Conservation (phyloP, 768 basidiomycete species). For the Scleroderma citrinum region DNA sequence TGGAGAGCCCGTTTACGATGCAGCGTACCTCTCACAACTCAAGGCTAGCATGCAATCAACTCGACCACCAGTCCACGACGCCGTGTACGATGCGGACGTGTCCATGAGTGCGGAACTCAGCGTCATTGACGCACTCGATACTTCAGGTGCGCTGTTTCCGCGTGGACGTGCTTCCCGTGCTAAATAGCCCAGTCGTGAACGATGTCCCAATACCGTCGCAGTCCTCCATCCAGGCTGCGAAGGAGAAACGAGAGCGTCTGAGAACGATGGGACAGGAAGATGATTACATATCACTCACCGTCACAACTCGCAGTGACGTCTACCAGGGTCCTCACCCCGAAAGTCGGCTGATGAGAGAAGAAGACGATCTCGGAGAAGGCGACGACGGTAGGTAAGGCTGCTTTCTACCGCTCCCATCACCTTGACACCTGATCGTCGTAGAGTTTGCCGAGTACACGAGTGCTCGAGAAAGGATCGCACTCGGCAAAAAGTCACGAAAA, state of each 20-base stretch:
- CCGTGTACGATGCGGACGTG: slow-evolving; percentile 45
- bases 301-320: slow-evolving; percentile 49
- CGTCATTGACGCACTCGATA: slow-evolving; percentile 26
- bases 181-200: slow-evolving; percentile 21
- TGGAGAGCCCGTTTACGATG: slow-evolving; percentile 60
- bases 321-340: slow-evolving; percentile 77
- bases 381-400: slow-evolving; percentile 64
- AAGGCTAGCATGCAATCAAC: slow-evolving; percentile 69
- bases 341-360: slow-evolving; percentile 76
- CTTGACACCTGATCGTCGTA: slow-evolving; percentile 24
- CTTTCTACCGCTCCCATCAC: background rate
- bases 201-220: slow-evolving; percentile 59
- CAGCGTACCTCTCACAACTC: slow-evolving; percentile 68
- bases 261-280: slow-evolving; percentile 48
- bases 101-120: slow-evolving; percentile 39
- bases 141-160: slow-evolving; percentile 23
- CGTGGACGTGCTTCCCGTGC: background rate
- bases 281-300: slow-evolving; percentile 76
- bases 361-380: slow-evolving; percentile 83
- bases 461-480: slow-evolving; percentile 78
- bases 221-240: slow-evolving; percentile 66
- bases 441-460: slow-evolving; percentile 86
- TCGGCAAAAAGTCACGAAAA: slow-evolving; percentile 79
- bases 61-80: slow-evolving; percentile 36
- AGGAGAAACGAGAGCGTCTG: slow-evolving; percentile 67